phyloP scores from a whole-genome alignment of 257 asterid genomes.

The Capsicum baccatum region DNA sequence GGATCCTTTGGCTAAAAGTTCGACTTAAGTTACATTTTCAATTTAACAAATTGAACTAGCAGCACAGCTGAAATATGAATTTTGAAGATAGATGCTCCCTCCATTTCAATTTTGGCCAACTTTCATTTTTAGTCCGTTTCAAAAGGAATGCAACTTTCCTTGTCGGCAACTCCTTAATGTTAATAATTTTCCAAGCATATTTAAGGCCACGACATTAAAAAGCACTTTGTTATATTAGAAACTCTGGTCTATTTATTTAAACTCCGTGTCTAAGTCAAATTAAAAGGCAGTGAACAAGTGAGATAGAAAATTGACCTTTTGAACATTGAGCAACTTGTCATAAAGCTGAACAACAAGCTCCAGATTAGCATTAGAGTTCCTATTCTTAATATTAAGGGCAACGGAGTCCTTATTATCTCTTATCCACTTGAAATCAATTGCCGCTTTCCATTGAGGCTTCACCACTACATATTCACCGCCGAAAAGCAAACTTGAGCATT shows the following conservation, averaged over 20 bases:
- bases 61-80: not conserved
- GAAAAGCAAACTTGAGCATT: slow-evolving; percentile 28
- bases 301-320: slow-evolving; percentile 70
- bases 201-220: too few species aligned
- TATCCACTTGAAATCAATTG: slow-evolving; percentile 92
- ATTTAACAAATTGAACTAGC: not conserved
- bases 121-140: too few species aligned
- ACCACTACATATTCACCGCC: slow-evolving; percentile 51
- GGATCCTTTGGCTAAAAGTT: not conserved
- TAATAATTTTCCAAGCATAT: too few species aligned
- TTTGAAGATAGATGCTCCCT: not conserved
- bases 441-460: slow-evolving; percentile 89
- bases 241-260: too few species aligned
- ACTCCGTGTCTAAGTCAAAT: too few species aligned
- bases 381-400: slow-evolving; percentile 67
- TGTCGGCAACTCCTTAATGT: too few species aligned
- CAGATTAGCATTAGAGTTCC: slow-evolving; percentile 77
- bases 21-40: not conserved
- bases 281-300: not conserved
- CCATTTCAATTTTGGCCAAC: too few species aligned
- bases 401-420: slow-evolving; percentile 85
- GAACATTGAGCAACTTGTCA: slow-evolving; percentile 64
- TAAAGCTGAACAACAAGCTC: slow-evolving; percentile 74
- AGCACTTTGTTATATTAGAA: too few species aligned
- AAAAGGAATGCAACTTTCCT: too few species aligned